Evolutionary conservation across 768 basidiomycete species (phyloP).

Genomic region (Boletales sp.): DNA sequence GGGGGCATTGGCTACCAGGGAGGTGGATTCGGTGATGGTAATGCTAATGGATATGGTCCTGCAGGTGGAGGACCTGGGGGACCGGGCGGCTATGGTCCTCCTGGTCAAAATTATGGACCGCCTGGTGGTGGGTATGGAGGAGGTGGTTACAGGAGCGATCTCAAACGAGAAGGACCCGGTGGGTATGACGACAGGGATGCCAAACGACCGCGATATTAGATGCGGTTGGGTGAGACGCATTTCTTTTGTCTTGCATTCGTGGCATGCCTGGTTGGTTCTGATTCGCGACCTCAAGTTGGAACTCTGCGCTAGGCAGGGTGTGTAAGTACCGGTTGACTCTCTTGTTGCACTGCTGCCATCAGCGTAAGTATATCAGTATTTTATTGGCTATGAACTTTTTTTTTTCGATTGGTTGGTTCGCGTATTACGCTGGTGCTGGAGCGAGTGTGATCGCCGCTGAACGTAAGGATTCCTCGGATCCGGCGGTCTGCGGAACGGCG

Average conservation of each 20-base stretch:
- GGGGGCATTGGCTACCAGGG: conserved; percentile 71
- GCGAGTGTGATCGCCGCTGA: no score
- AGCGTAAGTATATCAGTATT: conserved; percentile 37
- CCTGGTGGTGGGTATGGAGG: conserved; percentile 47
- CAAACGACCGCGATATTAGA: conserved; percentile 80
- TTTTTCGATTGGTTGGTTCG: no score
- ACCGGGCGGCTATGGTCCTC: conserved; percentile 42
- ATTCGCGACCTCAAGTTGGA: conserved; percentile 22
- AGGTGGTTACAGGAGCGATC: conserved; percentile 64
- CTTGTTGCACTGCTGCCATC: conserved; percentile 26
- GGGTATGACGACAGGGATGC: conserved; percentile 79
- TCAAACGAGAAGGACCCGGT: conserved; percentile 72
- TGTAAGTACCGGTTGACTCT: conserved; percentile 31
- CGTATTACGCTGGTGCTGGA: no score
- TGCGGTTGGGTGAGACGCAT: conserved; percentile 35
- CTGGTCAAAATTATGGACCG: conserved; percentile 38
- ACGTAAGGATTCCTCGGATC: no score
- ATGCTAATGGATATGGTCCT: conserved; percentile 53
- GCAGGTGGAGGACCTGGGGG: conserved; percentile 41
- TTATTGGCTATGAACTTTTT: not conserved
- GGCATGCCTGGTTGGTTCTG: conserved; percentile 19
- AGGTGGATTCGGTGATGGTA: conserved; percentile 52
- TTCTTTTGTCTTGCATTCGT: conserved; percentile 23
- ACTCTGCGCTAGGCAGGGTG: conserved; percentile 30
- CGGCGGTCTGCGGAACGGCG: no score